phyloP scores from a whole-genome alignment of 2,329 filamentous ascomycete genomes.

The Colletotrichum tropicicola region DNA sequence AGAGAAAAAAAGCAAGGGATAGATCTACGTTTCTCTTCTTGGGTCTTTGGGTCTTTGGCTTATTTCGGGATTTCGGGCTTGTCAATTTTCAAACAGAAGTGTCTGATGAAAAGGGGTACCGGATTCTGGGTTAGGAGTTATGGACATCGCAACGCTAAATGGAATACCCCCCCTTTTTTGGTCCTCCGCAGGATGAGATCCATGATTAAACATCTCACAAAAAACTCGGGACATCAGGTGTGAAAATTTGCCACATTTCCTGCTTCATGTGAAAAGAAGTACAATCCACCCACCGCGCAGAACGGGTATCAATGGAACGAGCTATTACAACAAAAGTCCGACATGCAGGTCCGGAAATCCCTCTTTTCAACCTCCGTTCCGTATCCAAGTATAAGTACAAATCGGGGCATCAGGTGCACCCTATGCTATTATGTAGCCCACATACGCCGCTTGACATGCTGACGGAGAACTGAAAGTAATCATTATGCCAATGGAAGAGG shows the following conservation, averaged over 20 bases:
- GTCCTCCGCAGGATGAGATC: no score
- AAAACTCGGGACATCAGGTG: no score
- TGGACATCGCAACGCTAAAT: not conserved
- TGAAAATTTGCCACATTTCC: not conserved
- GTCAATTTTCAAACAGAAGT: no score
- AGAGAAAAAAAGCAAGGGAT: no score
- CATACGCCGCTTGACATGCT: not conserved
- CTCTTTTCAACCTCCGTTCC: not conserved
- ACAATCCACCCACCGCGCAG: slow-evolving; percentile 10
- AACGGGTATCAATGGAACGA: slow-evolving; percentile 25
- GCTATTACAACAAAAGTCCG: slow-evolving; percentile 3
- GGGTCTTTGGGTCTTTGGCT: no score
- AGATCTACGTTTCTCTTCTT: no score
- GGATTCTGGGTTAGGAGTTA: no score
- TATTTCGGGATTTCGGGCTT: no score
- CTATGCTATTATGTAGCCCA: not conserved
- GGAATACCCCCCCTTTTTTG: not conserved
- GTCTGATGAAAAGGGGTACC: not conserved
- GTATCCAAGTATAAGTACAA: slow-evolving; percentile 28
- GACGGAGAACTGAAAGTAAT: not conserved
- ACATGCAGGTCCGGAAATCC: not conserved
- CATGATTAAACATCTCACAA: no score
- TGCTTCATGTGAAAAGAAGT: not conserved
- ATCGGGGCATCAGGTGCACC: not conserved
- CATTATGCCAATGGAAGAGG: not conserved